These are phyloP conservation scores for Firmiana major DNA, from an alignment of 345 rosid species.

Conservation along the genomic window DNA sequence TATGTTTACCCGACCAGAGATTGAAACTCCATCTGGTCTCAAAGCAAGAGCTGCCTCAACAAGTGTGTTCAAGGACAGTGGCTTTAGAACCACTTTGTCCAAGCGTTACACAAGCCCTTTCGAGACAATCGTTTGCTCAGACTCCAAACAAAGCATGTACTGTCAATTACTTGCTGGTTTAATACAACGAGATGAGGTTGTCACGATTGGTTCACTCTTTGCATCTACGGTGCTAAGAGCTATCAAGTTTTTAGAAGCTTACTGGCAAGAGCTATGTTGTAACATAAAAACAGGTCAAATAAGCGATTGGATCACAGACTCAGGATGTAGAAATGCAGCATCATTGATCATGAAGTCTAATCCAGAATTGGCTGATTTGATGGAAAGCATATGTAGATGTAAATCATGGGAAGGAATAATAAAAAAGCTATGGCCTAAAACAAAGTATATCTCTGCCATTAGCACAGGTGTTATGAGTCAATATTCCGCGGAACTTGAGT, in stretches of 20 bases:
- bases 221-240: conserved; percentile 19
- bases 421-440: conserved; percentile 27
- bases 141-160: conserved; percentile 55
- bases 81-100: conserved; percentile 45
- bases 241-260: conserved; percentile 3
- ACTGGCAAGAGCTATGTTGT: conserved; percentile 25
- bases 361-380: neutral
- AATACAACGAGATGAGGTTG: conserved; percentile 45
- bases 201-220: conserved; percentile 40
- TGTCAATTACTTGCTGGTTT: conserved; percentile 32
- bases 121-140: conserved; percentile 52
- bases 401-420: conserved; percentile 22
- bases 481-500: neutral
- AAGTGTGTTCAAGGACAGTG: conserved; percentile 44
- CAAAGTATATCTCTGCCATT: conserved; percentile 9
- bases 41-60: conserved; percentile 56
- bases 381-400: neutral
- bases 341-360: conserved; percentile 1
- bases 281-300: neutral
- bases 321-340: neutral
- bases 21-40: conserved; percentile 47
- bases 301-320: neutral
- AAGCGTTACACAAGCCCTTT: conserved; percentile 54
- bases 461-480: neutral
- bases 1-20: conserved; percentile 52